Evolutionary conservation across 2,329 filamentous ascomycete genomes (phyloP).

Genomic region (Trichophyton benhamiae): DNA sequence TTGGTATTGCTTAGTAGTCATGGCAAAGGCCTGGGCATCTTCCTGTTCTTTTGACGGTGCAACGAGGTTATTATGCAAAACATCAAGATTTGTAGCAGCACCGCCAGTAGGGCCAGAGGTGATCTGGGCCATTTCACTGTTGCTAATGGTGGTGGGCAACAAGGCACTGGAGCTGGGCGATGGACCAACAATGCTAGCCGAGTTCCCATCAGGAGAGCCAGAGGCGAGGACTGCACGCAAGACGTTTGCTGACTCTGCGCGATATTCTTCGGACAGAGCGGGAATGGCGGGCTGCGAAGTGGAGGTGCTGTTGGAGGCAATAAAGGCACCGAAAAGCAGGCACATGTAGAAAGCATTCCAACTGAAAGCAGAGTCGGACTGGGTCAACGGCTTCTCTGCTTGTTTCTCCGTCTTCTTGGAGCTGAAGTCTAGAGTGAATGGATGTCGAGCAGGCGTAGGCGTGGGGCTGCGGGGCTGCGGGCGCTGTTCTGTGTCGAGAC

Average conservation of each 20-base stretch:
- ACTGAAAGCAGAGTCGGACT: constrained; percentile 55
- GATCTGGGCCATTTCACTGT: constrained; percentile 31
- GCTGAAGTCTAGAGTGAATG: constrained; percentile 32
- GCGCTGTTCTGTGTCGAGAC: constrained; percentile 30
- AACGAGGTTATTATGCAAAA: constrained; percentile 56
- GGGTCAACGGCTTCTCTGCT: constrained; percentile 25
- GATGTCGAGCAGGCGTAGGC: constrained; percentile 19
- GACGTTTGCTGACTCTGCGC: constrained; percentile 37
- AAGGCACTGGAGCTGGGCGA: constrained; percentile 16
- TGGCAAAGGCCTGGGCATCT: constrained; percentile 74
- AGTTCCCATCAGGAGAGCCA: constrained; percentile 30
- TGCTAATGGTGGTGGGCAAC: constrained; percentile 25
- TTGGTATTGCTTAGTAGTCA: constrained; percentile 81
- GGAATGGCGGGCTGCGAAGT: constrained; percentile 46
- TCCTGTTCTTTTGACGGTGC: constrained; percentile 73
- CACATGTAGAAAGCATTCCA: constrained; percentile 76
- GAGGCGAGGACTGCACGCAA: constrained; percentile 36
- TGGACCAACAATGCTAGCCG: constrained; percentile 38
- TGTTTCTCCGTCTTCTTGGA: constrained; percentile 26
- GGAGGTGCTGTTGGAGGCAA: constrained; percentile 70
- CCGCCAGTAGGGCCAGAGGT: constrained; percentile 18
- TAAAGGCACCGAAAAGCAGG: constrained; percentile 89
- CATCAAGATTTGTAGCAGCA: constrained; percentile 40
- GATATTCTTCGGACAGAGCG: constrained; percentile 36
- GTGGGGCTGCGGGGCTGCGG: constrained; percentile 17